A percentile compares a stretch with the other conserved stretches of the same genome.
Evolutionary conservation across 805 yeast genomes (phyloP).

Genomic region (Torulaspora gathmanii): DNA sequence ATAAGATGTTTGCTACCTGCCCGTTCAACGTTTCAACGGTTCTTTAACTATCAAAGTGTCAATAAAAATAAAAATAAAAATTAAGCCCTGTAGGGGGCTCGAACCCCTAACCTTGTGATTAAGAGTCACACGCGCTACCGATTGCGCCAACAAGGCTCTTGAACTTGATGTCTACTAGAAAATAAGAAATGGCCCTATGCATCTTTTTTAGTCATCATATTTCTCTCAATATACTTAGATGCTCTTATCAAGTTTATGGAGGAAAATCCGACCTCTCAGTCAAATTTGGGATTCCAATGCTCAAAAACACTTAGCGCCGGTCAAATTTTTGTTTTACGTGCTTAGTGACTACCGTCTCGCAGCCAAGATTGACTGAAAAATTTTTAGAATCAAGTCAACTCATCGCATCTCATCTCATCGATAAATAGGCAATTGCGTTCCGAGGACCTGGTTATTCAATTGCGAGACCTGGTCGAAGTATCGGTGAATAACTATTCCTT

Average conservation of each 20-base stretch:
- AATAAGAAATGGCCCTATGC: neutral
- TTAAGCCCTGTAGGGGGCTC: slow-evolving; percentile 26
- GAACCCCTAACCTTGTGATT: slow-evolving; percentile 29
- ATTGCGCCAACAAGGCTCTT: slow-evolving; percentile 26
- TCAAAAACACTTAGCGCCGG: no score
- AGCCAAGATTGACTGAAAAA: slow-evolving; percentile 3
- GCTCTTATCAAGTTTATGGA: no score
- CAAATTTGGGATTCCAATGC: no score
- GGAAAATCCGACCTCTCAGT: no score
- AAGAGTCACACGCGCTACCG: slow-evolving; percentile 30
- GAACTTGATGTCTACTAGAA: neutral
- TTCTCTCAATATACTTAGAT: no score
- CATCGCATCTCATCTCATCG: slow-evolving; percentile 20
- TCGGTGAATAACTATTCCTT: slow-evolving; percentile 6
- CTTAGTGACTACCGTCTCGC: neutral
- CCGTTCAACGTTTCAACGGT: neutral
- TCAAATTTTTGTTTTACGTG: neutral
- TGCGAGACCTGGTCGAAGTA: neutral
- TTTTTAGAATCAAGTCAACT: slow-evolving; percentile 10
- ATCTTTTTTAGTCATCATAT: neutral
- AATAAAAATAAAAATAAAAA: slow-evolving; percentile 6
- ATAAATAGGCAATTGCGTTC: neutral
- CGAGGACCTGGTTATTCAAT: neutral
- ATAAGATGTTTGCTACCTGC: slow-evolving; percentile 1
- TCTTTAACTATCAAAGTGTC: no score